Evolutionary conservation across 2,329 filamentous ascomycete genomes (phyloP).

Genomic region (Paecilomyces fulvus): DNA sequence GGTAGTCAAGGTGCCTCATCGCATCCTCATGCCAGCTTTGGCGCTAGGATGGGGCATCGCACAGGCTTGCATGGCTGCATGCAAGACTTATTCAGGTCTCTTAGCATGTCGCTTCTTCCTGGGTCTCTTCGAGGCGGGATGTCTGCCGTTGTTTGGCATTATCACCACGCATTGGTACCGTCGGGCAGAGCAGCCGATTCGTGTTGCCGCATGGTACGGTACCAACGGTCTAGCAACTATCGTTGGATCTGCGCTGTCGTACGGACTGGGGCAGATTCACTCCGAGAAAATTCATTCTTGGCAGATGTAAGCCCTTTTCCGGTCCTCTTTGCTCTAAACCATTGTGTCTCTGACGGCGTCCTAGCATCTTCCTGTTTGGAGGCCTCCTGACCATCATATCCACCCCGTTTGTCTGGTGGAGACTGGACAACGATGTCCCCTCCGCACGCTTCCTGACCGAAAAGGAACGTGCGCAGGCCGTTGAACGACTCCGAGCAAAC

Average conservation of each 20-base stretch:
- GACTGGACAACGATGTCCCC: constrained; percentile 49
- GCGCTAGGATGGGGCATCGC: constrained; percentile 43
- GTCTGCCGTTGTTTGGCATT: constrained; percentile 36
- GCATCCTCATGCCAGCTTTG: constrained; percentile 48
- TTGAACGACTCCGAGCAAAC: constrained; percentile 44
- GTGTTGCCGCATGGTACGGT: constrained; percentile 59
- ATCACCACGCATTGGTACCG: constrained; percentile 42
- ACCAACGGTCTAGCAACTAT: constrained; percentile 53
- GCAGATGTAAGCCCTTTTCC: constrained; percentile 38
- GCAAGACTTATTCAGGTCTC: constrained; percentile 38
- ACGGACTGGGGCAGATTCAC: constrained; percentile 48
- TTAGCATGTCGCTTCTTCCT: constrained; percentile 45
- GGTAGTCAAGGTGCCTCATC: constrained; percentile 53
- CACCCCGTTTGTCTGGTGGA: constrained; percentile 51
- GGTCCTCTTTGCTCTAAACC: not conserved
- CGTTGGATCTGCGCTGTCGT: constrained; percentile 48
- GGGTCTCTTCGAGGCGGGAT: constrained; percentile 46
- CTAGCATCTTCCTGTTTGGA: constrained; percentile 52
- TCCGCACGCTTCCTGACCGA: constrained; percentile 43
- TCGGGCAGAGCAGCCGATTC: constrained; percentile 51
- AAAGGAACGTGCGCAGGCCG: constrained; percentile 38
- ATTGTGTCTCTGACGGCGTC: not conserved
- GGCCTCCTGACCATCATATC: constrained; percentile 53
- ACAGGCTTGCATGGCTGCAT: constrained; percentile 40
- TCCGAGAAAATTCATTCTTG: constrained; percentile 37